Evolutionary conservation across 176 grass and related monocot species (phyloP).

Genomic region (Microstegium vimineum): DNA sequence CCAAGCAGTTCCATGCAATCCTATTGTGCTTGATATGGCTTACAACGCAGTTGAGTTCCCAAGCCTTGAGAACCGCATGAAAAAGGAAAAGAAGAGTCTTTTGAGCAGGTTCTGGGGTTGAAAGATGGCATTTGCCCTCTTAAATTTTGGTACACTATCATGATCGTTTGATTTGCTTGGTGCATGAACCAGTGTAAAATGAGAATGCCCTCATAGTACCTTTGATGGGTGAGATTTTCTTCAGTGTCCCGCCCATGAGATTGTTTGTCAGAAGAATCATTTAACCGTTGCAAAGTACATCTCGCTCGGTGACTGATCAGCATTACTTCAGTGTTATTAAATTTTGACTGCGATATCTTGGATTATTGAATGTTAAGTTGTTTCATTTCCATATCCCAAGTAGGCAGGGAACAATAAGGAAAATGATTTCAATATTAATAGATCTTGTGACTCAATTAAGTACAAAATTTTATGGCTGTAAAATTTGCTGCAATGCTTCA

Average conservation of each 20-base stretch:
- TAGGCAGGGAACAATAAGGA: neutral
- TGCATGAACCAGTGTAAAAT: neutral
- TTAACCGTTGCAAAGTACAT: neutral
- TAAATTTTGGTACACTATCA: slow-evolving; percentile 16
- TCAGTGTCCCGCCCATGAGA: neutral
- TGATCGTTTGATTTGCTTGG: slow-evolving; percentile 17
- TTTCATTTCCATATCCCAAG: neutral
- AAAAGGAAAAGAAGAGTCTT: slow-evolving; percentile 94
- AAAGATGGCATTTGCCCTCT: neutral
- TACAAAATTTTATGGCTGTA: neutral
- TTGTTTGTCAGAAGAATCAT: neutral
- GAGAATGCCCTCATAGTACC: neutral
- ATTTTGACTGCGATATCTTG: neutral
- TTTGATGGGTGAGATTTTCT: neutral
- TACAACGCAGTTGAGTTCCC: slow-evolving; percentile 84
- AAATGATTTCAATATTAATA: neutral
- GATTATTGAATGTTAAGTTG: neutral
- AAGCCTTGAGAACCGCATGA: slow-evolving; percentile 85
- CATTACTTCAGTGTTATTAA: neutral
- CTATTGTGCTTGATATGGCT: slow-evolving; percentile 91
- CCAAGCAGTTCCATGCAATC: slow-evolving; percentile 83
- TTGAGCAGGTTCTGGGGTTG: slow-evolving; percentile 82
- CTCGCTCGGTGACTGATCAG: neutral
- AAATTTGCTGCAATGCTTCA: neutral
- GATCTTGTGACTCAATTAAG: neutral